Evolutionary conservation across 176 grass and related monocot species (phyloP), one percentile per base, ranked within the genome.

Genomic region (Calamus simplicifolius): DNA sequence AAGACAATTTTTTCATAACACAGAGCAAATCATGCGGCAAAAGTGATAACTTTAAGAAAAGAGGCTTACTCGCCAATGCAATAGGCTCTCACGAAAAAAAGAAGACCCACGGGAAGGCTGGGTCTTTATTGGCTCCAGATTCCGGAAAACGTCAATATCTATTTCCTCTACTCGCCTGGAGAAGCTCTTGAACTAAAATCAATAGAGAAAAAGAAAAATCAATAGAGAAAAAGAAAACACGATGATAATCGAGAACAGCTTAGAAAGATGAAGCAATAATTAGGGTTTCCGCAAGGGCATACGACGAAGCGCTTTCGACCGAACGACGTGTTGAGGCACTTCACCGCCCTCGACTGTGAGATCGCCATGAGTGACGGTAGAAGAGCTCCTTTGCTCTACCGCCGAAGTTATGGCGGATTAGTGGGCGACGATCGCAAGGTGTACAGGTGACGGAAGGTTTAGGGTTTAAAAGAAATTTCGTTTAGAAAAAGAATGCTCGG

Each of bases 111-210:
- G 64, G 21, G 87, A 90, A 1, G 87, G 87, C 71, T 96, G 74
- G 1, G 78, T 72, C 66, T 90, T 96, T 6, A 96, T 64, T 8
- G 66, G 57, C 27, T 76, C 80, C 18, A 90, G 82, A 50, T 71
- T 90, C 30, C 81, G 87, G 76, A 70, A 96, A 12, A 96, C 92
- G 72, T 90, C 73, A 63, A 96, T 96, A 59, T 85, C 60, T 66
- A 96, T 88, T 54, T 97, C 92, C 60, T 72, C 78, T 27, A 97
- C 78, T 53, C 92, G 78, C 69, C 82, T 75, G 26, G 86, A 85
- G 83, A 90, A 90, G 53, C 25, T 88, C 75, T 97, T 97, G 72
- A 96, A 96, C 92, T 96, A 75, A 74, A 63, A 71, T 52, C 29
- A 16, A 51, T 3, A 8, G 13, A 25, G 25, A 27, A 64, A 17